phyloP scores from a whole-genome alignment of 768 basidiomycete genomes.

The Scleroderma citrinum region DNA sequence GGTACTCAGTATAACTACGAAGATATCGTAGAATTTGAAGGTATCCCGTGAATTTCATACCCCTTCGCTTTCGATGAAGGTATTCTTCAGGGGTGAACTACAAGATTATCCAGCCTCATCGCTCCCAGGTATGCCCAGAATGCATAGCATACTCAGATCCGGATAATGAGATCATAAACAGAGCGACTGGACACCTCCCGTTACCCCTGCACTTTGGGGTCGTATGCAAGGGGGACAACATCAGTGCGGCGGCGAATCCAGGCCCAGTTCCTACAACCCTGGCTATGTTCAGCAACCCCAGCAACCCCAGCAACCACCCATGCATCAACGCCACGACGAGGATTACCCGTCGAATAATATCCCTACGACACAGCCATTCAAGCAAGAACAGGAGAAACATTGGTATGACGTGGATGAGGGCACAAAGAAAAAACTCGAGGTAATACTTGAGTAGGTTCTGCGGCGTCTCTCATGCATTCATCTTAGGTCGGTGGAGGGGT shows the following conservation, averaged over 20 bases:
- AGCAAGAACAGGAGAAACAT: slow-evolving; percentile 45
- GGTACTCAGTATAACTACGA: slow-evolving; percentile 52
- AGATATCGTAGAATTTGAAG: slow-evolving; percentile 51
- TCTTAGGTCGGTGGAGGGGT: slow-evolving; percentile 61
- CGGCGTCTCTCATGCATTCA: slow-evolving; percentile 5
- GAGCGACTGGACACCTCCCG: slow-evolving; percentile 62
- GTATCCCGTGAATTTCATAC: slow-evolving; percentile 26
- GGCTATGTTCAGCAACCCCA: slow-evolving; percentile 19
- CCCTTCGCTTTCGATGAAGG: slow-evolving; percentile 5
- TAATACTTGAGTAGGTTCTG: slow-evolving; percentile 15
- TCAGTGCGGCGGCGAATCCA: slow-evolving; percentile 14
- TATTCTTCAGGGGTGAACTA: slow-evolving; percentile 40
- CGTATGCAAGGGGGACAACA: slow-evolving; percentile 33
- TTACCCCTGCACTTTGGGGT: slow-evolving; percentile 66
- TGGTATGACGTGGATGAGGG: slow-evolving; percentile 54
- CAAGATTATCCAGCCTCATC: slow-evolving; percentile 68
- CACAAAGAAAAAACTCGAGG: slow-evolving; percentile 55
- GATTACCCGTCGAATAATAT: slow-evolving; percentile 16
- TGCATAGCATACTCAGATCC: neutral
- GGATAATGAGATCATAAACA: slow-evolving; percentile 21
- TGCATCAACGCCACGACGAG: slow-evolving; percentile 22
- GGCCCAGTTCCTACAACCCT: slow-evolving; percentile 3
- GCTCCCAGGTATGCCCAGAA: slow-evolving; percentile 48
- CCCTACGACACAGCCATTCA: slow-evolving; percentile 18
- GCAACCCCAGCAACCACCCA: slow-evolving; percentile 20